Evolutionary conservation across 2,329 filamentous ascomycete genomes (phyloP), one percentile per base, ranked within the genome.

Genomic region (Epichloe glyceriae): DNA sequence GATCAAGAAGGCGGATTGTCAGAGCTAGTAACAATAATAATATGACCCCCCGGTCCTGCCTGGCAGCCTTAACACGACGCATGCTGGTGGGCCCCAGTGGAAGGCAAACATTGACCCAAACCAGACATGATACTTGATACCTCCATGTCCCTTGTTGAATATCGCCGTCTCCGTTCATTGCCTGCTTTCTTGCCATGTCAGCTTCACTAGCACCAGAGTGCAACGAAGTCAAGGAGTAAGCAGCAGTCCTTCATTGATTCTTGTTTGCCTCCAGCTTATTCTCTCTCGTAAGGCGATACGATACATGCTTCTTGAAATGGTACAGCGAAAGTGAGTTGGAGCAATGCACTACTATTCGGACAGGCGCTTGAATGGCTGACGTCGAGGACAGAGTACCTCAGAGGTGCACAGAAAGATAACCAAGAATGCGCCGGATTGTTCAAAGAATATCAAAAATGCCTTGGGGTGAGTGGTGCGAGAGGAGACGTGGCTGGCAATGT

Each of bases 271-370:
- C 5, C 41, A 47, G 39, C 30, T 37, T 41, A 35, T 20, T 37
- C 35, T 3, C 44, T 26, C 19, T 14, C 17, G 14, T 3, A 54
- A 96, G 90, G 66, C 87, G 84, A 60, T 98, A 98, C 65, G 93
- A 98, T 67, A 90, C 85, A 49, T 98, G 93, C 71, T 98, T 98
- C 66, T 73, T 98, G 56, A 97, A 95, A 71, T 98, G 93, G 93
- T 98, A 98, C 68, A 96, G 90, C 64, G 93, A 98, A 70, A 97
- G 93, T 96, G 75, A 53, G 84, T 68, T 42, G 48, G 52, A 51
- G 49, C 37, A 5, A 35, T 26, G 8, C 35, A 19, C 30, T 10
- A 38, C 33, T 4, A 8, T n/a, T 14, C 30, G 4, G 14, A 20
- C 14, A 34, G 10, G 2, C 34, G 5, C 33, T 20, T 8, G 17